Percentiles rank a stretch among this genome's conserved stretches.
Evolutionary conservation across 1,139 yeast species (phyloP).

Genomic region (Protomyces gravidus): DNA sequence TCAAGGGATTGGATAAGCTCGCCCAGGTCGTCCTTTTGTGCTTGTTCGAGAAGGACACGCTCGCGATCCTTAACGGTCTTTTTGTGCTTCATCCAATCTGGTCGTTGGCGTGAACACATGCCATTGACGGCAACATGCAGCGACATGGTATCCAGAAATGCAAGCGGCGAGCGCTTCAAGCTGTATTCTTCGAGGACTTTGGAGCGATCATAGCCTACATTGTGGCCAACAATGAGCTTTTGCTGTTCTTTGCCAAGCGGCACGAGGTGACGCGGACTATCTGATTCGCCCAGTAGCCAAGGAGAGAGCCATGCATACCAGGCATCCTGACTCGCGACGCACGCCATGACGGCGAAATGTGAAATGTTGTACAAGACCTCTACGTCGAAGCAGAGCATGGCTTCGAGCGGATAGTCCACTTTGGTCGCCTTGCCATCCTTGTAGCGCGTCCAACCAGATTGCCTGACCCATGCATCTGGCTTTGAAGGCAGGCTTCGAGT

Average conservation of each 20-base stretch:
- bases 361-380: slow-evolving; percentile 78
- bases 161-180: slow-evolving; percentile 61
- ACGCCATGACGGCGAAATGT: slow-evolving; percentile 72
- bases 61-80: slow-evolving; percentile 38
- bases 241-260: slow-evolving; percentile 51
- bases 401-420: slow-evolving; percentile 67
- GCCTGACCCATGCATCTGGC: slow-evolving; percentile 55
- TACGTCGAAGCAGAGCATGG: slow-evolving; percentile 75
- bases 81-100: slow-evolving; percentile 65
- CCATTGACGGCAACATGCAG: slow-evolving; percentile 88
- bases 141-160: slow-evolving; percentile 87
- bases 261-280: slow-evolving; percentile 56
- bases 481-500: slow-evolving; percentile 44
- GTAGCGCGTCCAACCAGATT: slow-evolving; percentile 83
- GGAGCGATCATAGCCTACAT: slow-evolving; percentile 86
- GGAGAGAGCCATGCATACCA: slow-evolving; percentile 98
- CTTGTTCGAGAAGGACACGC: slow-evolving; percentile 30
- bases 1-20: slow-evolving; percentile 37
- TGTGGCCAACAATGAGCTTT: slow-evolving; percentile 77
- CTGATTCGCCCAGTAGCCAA: slow-evolving; percentile 56
- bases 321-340: slow-evolving; percentile 70
- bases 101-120: slow-evolving; percentile 86
- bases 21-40: slow-evolving; percentile 34
- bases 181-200: slow-evolving; percentile 78
- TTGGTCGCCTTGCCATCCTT: slow-evolving; percentile 44